Evolutionary conservation across 345 rosid species (phyloP), one percentile per base, ranked within the genome.

Genomic region (Aurinia saxatilis): DNA sequence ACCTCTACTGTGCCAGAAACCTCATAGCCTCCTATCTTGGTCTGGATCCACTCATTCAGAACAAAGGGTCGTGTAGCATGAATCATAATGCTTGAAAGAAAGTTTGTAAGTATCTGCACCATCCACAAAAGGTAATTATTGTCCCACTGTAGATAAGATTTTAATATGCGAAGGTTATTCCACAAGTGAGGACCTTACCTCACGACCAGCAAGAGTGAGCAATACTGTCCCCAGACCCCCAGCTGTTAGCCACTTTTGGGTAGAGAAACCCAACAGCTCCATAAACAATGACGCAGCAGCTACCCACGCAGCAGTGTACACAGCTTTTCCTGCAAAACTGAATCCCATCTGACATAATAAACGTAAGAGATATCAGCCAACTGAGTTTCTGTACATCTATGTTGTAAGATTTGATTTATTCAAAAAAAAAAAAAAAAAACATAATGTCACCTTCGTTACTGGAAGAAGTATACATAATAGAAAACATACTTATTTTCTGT

Each of bases 1-100:
- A 93, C 99, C 99, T 93, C 99, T 67, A 93, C 96, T 27, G 97
- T 90, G 35, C 99, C 99, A 80, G 99, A 93, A 76, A 92, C 98
- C 77, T 92, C 95, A 66, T 85, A 89, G 50, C 97, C 97, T 74
- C 85, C 82, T 41, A 90, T 93, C 79, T 82, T 93, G 42, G 97
- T 93, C 56, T 90, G 97, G 75, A 93, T 87, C 97, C 97, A 87
- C 61, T 93, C 99, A 61, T 89, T 85, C 74, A 80, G 30, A 59
- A 87, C 77, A 77, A 93, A 93, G 18, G 99, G 97, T 50, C 83
- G 88, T 11, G 96, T 87, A 21, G 97, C 83, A 47, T 93, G 97
- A 75, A 93, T 87, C 95, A 89, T 93, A 33, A 85, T 34, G 72
- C 99, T 87, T 25, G 97, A 93, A 49, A 93, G 95, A 61, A 90